These are phyloP conservation scores for Rhizopus arrhizus DNA, from an alignment of 371 early-diverging fungal genomes.

Conservation along the genomic window DNA sequence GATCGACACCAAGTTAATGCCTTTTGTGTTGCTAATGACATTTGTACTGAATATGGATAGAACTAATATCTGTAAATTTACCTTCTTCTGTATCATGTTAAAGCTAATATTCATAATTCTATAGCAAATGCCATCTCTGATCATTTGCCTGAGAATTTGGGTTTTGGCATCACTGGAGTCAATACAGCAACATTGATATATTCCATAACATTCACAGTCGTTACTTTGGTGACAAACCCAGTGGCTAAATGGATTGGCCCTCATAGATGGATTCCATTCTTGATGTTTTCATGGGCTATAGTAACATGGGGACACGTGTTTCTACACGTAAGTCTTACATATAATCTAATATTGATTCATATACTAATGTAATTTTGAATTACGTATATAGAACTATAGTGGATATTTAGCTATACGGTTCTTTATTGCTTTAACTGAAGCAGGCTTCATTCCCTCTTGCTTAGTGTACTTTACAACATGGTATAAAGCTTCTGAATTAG, in stretches of 20 bases:
- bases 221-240: conserved; percentile 49
- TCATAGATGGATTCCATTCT: conserved; percentile 58
- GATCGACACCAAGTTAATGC: conserved; percentile 37
- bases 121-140: conserved; percentile 55
- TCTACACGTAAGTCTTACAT: conserved; percentile 24
- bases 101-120: neutral
- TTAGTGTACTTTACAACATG: conserved; percentile 58
- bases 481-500: conserved; percentile 64
- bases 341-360: neutral
- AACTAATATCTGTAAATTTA: conserved; percentile 48
- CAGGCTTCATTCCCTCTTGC: conserved; percentile 64
- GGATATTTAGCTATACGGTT: conserved; percentile 34
- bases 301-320: conserved; percentile 51
- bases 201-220: conserved; percentile 39
- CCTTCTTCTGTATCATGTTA: neutral
- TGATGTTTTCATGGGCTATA: conserved; percentile 65
- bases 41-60: conserved; percentile 53
- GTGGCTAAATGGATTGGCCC: conserved; percentile 57
- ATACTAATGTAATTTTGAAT: neutral
- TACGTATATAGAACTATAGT: conserved; percentile 26
- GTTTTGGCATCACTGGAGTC: conserved; percentile 41
- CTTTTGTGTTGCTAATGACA: conserved; percentile 40
- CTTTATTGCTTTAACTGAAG: conserved; percentile 45
- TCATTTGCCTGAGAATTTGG: conserved; percentile 38
- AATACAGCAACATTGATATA: conserved; percentile 41